phyloP scores from a whole-genome alignment of 2,329 filamentous ascomycete genomes.

The Fusarium napiforme region DNA sequence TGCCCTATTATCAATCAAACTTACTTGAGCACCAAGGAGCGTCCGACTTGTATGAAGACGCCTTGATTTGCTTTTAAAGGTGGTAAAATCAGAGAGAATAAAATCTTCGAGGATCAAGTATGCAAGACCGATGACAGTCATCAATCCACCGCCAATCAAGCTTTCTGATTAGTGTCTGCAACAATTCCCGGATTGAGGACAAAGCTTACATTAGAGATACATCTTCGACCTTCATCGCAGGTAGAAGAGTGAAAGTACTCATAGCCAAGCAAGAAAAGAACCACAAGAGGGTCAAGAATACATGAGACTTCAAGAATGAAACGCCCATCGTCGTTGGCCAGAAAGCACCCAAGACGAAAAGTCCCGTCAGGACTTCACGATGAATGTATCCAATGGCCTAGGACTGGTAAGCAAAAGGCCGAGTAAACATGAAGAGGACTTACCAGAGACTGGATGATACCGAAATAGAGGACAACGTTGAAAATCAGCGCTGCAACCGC shows the following conservation, averaged over 20 bases:
- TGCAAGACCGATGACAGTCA: constrained; percentile 78
- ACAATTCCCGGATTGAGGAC: too few species aligned
- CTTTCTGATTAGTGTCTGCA: constrained; percentile 55
- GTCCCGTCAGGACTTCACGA: constrained; percentile 83
- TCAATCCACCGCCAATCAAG: constrained; percentile 78
- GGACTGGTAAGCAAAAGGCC: constrained; percentile 7
- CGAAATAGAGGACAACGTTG: constrained; percentile 75
- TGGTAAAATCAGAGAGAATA: constrained; percentile 59
- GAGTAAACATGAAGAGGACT: constrained; percentile 43
- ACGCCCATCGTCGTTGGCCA: constrained; percentile 83
- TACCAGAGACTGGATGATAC: constrained; percentile 81
- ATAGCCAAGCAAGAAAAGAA: constrained; percentile 79
- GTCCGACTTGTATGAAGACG: constrained; percentile 62
- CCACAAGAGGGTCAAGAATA: constrained; percentile 76
- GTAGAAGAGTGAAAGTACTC: constrained; percentile 90
- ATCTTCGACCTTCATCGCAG: constrained; percentile 86
- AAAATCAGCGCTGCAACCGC: constrained; percentile 69
- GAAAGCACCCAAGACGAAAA: constrained; percentile 79
- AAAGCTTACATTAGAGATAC: constrained; percentile 74
- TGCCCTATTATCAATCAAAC: constrained; percentile 16
- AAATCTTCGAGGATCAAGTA: constrained; percentile 85
- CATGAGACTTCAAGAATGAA: constrained; percentile 75
- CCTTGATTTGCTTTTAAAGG: constrained; percentile 39
- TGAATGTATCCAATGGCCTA: constrained; percentile 93
- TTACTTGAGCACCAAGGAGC: constrained; percentile 74